Percentiles rank a stretch among this genome's conserved stretches.
phyloP scores from a whole-genome alignment of 2,329 filamentous ascomycete species.

The Clathrospora elynae region DNA sequence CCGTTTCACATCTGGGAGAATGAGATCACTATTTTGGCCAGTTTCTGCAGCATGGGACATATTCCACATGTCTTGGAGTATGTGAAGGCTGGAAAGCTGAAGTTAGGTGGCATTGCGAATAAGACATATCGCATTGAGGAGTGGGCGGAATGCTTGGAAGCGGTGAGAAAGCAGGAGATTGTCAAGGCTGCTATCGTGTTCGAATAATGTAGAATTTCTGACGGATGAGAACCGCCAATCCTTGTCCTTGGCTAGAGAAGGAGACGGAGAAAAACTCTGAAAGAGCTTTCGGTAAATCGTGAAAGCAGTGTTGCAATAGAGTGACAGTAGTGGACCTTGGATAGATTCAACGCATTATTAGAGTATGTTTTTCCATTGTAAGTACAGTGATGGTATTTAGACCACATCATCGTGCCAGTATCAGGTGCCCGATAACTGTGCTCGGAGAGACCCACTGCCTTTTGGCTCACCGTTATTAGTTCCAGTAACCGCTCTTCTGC shows the following conservation, averaged over 20 bases:
- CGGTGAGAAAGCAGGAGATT: constrained; percentile 72
- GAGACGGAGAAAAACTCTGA: too few species aligned
- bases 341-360: too few species aligned
- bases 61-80: constrained; percentile 38
- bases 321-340: too few species aligned
- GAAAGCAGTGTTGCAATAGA: too few species aligned
- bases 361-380: too few species aligned
- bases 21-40: constrained; percentile 73
- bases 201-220: constrained; percentile 46
- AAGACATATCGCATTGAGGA: constrained; percentile 75
- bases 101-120: constrained; percentile 71
- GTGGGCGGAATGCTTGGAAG: constrained; percentile 71
- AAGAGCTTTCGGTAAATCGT: too few species aligned
- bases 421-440: background rate
- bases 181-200: constrained; percentile 78
- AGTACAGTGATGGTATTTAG: too few species aligned
- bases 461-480: too few species aligned
- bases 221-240: too few species aligned
- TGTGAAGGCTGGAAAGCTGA: constrained; percentile 64
- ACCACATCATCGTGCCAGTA: constrained; percentile 20
- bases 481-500: constrained; percentile 13
- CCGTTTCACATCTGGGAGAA: constrained; percentile 71
- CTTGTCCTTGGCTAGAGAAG: too few species aligned
- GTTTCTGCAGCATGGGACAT: constrained; percentile 68
- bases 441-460: too few species aligned